Base-by-base conservation (phyloP, 2,329 filamentous ascomycete species). In the Spiromastix sp. region DNA sequence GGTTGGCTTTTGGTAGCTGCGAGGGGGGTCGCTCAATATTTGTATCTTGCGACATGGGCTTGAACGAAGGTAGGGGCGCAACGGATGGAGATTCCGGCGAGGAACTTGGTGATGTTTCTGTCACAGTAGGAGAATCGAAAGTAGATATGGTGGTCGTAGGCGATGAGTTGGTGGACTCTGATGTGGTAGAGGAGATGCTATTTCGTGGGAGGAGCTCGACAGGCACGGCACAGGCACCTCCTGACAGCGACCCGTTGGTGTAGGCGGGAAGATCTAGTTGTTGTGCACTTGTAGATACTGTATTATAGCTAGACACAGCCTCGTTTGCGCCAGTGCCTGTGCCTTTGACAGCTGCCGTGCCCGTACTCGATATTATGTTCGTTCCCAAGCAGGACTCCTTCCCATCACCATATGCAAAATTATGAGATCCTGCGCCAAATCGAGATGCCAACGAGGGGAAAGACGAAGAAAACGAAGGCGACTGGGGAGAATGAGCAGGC, bases 91-190 rank as follows among this genome's bases (percentile, higher is more conserved):
- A 95, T 59, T 95, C 87, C 6, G 89, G 89, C 1, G 89, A 95
- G 15, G 87, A 85, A 34, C 81, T 89, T 3, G 91, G 86, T 4
- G 89, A 95, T 5, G 85, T 81, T 49, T 96, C 89, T 19, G 87
- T 87, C 32, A 91, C 71, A 19, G 85, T 84, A 6, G 85, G 89
- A 4, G 87, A 93, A 61, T 94, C 89, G 44, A 89, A 85, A 13
- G 85, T 94, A 4, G 86, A 94, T 32, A 91, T 74, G 2, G 89
- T 94, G 3, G 87, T 95, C 5, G 89, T 96, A 1, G 91, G 91
- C 6, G 89, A 96, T 15, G 89, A 94, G 52, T 94, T 87, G 27
- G 84, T 84, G 1, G 91, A 96, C 44, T 84, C 85, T 11, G 82
- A 84, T n/a, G 54, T 54, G 34, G 57, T 52, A 7, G 61, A 64